A percentile compares a stretch with the other conserved stretches of the same genome.
phyloP scores from a whole-genome alignment of 225 moss, liverwort and hornwort species.

The Polytrichum formosum region DNA sequence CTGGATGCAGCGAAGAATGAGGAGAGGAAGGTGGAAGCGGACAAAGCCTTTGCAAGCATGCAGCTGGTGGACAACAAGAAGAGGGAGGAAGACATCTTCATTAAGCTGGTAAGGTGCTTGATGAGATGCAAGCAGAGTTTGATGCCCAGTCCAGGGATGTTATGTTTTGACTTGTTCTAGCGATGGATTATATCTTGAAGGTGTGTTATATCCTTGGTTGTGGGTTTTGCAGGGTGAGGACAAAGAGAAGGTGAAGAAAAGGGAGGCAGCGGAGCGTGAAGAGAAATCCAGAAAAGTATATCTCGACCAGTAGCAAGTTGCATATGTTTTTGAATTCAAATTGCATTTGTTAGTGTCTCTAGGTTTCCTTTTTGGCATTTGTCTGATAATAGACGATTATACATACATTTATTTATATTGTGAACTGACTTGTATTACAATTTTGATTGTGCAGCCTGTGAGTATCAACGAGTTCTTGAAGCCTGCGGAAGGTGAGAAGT shows the following conservation, averaged over 20 bases:
- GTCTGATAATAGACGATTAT: too few species aligned
- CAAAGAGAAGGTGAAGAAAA: constrained; percentile 83
- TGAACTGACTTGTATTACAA: too few species aligned
- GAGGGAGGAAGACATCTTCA: constrained; percentile 47
- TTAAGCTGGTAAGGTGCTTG: constrained; percentile 45
- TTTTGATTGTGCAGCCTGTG: constrained; percentile 36
- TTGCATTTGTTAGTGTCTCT: too few species aligned
- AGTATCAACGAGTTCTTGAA: constrained; percentile 97
- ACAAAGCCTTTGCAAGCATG: constrained; percentile 57
- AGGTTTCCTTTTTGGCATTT: too few species aligned
- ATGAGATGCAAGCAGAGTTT: too few species aligned
- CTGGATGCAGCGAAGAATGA: constrained; percentile 56
- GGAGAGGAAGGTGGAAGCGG: constrained; percentile 80
- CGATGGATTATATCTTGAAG: too few species aligned
- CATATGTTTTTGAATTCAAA: too few species aligned
- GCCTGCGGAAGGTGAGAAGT: constrained; percentile 81
- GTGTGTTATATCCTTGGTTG: too few species aligned
- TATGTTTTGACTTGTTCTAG: too few species aligned
- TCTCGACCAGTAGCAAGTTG: neutral
- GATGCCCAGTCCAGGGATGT: too few species aligned
- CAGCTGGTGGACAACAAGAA: constrained; percentile 62
- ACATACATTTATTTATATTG: too few species aligned
- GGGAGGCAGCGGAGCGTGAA: constrained; percentile 73
- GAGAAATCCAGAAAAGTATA: constrained; percentile 79
- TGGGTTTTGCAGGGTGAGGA: constrained; percentile 61